Evolutionary conservation across 2,329 filamentous ascomycete genomes (phyloP).

Genomic region (Pleomassaria siparia): DNA sequence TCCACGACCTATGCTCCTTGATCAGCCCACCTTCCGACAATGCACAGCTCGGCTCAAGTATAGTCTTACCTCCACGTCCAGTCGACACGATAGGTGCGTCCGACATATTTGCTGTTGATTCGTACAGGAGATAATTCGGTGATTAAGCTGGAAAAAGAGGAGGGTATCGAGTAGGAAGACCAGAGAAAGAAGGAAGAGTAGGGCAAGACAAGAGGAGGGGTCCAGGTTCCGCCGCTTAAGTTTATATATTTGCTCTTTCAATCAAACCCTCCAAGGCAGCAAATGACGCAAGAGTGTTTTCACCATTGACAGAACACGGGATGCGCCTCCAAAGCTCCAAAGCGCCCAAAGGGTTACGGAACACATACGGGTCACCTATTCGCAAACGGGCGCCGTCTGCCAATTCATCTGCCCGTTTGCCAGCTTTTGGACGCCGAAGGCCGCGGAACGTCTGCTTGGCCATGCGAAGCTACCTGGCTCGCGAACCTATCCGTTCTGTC

Average conservation of each 20-base stretch:
- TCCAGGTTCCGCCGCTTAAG: conserved; percentile 10
- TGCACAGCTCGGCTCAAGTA: neutral
- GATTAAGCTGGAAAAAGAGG: conserved; percentile 12
- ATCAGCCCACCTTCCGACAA: conserved; percentile 4
- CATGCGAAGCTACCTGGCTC: conserved; percentile 10
- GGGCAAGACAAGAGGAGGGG: neutral
- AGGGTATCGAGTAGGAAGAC: conserved; percentile 9
- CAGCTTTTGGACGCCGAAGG: neutral
- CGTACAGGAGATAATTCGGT: neutral
- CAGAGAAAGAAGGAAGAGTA: conserved; percentile 4
- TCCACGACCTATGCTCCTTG: conserved; percentile 51
- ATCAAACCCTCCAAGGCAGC: neutral
- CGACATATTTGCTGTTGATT: conserved; percentile 27
- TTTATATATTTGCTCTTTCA: conserved; percentile 39
- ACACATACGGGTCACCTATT: too few relatives aligned
- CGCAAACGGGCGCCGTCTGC: too few relatives aligned
- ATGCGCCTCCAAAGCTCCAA: conserved; percentile 25
- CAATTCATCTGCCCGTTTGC: too few relatives aligned
- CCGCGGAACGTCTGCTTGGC: conserved; percentile 3
- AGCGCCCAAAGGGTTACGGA: conserved; percentile 11
- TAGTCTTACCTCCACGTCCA: conserved; percentile 58
- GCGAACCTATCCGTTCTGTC: conserved; percentile 8
- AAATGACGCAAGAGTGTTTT: conserved; percentile 20
- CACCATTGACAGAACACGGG: conserved; percentile 21
- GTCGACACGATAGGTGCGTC: conserved; percentile 53